phyloP scores from a whole-genome alignment of 192 early-diverging fungal species.

The Gaertneriomyces semiglobifer region DNA sequence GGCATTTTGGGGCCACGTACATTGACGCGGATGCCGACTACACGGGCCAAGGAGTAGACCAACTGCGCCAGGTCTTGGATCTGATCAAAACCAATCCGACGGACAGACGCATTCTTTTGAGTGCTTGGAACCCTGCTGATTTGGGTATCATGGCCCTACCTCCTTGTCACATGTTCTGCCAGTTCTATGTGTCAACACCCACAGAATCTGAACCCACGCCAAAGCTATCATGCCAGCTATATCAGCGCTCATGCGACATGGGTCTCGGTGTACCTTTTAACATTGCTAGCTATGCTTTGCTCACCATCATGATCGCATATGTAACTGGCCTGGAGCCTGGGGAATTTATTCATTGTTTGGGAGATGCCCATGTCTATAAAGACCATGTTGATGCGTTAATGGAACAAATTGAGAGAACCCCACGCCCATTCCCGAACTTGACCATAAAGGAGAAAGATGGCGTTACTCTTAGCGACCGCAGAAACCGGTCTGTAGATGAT shows the following conservation, averaged over 20 bases:
- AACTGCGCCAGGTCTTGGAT: constrained; percentile 80
- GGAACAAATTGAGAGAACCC: constrained; percentile 71
- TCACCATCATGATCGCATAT: constrained; percentile 87
- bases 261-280: constrained; percentile 98
- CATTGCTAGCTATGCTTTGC: constrained; percentile 91
- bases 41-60: constrained; percentile 87
- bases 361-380: constrained; percentile 91
- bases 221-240: constrained; percentile 84
- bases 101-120: constrained; percentile 88
- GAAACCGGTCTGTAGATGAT: constrained; percentile 30
- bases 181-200: constrained; percentile 89
- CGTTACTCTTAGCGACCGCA: neutral
- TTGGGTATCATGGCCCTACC: constrained; percentile 88
- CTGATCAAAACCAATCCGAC: constrained; percentile 81
- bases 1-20: constrained; percentile 96
- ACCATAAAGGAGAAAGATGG: constrained; percentile 62
- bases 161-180: constrained; percentile 95
- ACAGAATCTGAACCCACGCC: constrained; percentile 27
- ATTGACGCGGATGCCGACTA: constrained; percentile 80
- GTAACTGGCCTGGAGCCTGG: constrained; percentile 79
- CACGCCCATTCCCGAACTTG: constrained; percentile 79
- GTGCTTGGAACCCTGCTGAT: constrained; percentile 97
- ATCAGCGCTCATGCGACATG: constrained; percentile 92
- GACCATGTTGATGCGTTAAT: constrained; percentile 87
- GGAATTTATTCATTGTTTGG: constrained; percentile 88